A percentile compares a stretch with the other conserved stretches of the same genome.
These are phyloP conservation scores for Trebouxia sp. DNA, from an alignment of 139 green algal genomes.

Conservation along the genomic window DNA sequence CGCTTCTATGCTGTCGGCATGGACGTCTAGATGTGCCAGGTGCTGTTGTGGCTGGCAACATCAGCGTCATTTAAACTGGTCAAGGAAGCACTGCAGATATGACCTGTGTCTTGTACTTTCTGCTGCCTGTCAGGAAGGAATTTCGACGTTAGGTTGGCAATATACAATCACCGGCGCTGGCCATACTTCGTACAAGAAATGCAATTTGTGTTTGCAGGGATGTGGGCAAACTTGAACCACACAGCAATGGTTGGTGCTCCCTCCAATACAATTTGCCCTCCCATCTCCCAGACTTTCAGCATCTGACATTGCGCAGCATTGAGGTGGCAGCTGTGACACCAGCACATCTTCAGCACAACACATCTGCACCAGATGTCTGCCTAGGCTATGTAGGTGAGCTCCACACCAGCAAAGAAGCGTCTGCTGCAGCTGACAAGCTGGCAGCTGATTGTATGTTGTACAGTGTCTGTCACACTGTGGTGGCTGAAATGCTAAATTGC, in stretches of 20 bases:
- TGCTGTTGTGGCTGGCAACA: too few relatives aligned
- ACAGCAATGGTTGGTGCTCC: neutral
- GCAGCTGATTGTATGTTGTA: neutral
- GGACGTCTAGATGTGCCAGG: too few relatives aligned
- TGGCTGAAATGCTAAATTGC: too few relatives aligned
- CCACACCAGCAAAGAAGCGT: neutral
- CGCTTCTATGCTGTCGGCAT: too few relatives aligned
- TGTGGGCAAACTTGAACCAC: neutral
- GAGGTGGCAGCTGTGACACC: constrained; percentile 19
- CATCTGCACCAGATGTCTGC: neutral
- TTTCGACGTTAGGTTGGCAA: neutral
- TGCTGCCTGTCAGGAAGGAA: neutral
- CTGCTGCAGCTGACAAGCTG: neutral
- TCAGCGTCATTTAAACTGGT: too few relatives aligned
- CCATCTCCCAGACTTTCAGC: constrained; percentile 5
- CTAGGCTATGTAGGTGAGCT: constrained; percentile 10
- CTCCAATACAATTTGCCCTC: neutral
- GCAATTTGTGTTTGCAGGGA: neutral
- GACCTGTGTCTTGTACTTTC: neutral
- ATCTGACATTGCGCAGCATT: constrained; percentile 24
- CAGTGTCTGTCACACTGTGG: neutral
- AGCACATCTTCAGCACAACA: neutral
- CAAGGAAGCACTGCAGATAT: neutral
- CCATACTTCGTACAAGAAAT: neutral
- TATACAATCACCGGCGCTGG: neutral